Percentiles rank a stretch among this genome's conserved stretches.
phyloP scores from a whole-genome alignment of 129 eudicot species.

The Artemisia annua region DNA sequence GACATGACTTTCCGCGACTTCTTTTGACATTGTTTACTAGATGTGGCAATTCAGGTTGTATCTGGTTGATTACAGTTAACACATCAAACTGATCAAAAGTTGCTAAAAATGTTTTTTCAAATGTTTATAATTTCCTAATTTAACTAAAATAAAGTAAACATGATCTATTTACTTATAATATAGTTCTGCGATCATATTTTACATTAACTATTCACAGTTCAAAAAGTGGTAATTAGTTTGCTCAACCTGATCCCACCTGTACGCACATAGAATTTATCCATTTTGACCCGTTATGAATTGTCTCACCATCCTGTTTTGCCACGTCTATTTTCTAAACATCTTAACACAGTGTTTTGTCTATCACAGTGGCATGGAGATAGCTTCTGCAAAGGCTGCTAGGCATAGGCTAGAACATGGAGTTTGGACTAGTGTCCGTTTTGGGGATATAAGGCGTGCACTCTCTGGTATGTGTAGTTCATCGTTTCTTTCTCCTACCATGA shows the following conservation, averaged over 20 bases:
- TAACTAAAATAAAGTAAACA: too few relatives aligned
- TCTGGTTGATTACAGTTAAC: background rate
- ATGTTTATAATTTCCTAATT: too few relatives aligned
- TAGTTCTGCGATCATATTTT: too few relatives aligned
- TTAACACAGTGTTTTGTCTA: constrained; percentile 1
- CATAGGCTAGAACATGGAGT: constrained; percentile 89
- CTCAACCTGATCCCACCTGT: too few relatives aligned
- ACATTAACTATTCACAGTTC: too few relatives aligned
- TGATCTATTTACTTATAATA: too few relatives aligned
- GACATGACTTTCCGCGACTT: too few relatives aligned
- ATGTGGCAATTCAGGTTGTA: background rate
- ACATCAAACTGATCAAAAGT: background rate
- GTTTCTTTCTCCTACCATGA: constrained; percentile 18
- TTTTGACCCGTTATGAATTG: too few relatives aligned
- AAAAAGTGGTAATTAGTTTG: too few relatives aligned
- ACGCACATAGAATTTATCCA: too few relatives aligned
- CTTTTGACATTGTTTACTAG: background rate
- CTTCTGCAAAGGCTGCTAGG: constrained; percentile 91
- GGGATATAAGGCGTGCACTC: constrained; percentile 92
- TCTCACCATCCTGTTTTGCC: background rate
- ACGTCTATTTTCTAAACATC: background rate
- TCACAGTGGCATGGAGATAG: constrained; percentile 66
- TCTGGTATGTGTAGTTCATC: constrained; percentile 55
- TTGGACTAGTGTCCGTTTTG: constrained; percentile 89
- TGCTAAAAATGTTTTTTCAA: too few relatives aligned